Base-by-base conservation (phyloP, 129 eudicot species). In the Artemisia argyi region DNA sequence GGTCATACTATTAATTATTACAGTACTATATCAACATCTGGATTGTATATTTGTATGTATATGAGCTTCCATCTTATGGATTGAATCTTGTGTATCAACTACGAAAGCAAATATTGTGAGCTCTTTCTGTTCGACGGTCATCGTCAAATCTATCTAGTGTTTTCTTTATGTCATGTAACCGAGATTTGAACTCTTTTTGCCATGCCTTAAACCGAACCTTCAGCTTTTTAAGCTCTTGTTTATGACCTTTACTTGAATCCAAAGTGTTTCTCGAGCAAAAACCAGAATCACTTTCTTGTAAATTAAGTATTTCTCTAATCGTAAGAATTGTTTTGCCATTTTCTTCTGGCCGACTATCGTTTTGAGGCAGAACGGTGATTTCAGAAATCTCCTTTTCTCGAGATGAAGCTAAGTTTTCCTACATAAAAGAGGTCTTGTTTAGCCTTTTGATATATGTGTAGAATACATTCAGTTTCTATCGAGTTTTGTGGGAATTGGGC, bases 171-270 rank as follows among this genome's bases (percentile, higher is more conserved):
- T 86, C 85, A 9, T 69, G 67, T 30, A 89, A 76, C 80, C 78
- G 84, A 48, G 57, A 71, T 61, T 71, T 86, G 66, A 82, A 92
- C 24, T 89, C 93, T 54, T 85, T 88, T 70, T 88, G 82, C 97
- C 97, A 92, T 63, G 84, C 74, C 65, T 81, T 73, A 50, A 88
- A 92, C 28, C 83, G 75, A 1, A 62, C 3, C 66, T 74, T 86
- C 76, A 92, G 73, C 66, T 76, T 86, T 35, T 56, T 72, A 70
- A 88, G 84, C 73, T 85, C 94, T 0, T 72, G 86, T 17, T 72
- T 76, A 9, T 79, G 82, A 69, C 39, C 65, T 65, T 39, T 62
- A 46, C 80, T 69, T 18, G 81, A 61, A n/a, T 72, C 15, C 5
- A 44, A 17, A 5, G 13, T 24, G 18, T 46, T 26, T 15, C 66